Conservation (phyloP, 2,329 filamentous ascomycete genomes). For the Ilyonectria sp. region DNA sequence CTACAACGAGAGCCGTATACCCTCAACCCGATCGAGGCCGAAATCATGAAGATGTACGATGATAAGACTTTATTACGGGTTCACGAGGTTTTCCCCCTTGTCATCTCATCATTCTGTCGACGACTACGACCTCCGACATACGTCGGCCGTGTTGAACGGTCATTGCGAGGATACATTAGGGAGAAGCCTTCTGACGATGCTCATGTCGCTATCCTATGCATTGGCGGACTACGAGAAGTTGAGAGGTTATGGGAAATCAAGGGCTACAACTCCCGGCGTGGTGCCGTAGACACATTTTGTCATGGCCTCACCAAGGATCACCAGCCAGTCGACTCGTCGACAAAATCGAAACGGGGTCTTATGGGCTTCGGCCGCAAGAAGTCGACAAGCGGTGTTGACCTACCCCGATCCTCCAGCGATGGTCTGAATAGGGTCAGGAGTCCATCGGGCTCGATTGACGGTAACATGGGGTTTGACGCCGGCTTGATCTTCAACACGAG, state of each 20-base stretch:
- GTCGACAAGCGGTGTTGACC: slow-evolving; percentile 56
- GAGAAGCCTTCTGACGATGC: slow-evolving; percentile 75
- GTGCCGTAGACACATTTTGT: slow-evolving; percentile 74
- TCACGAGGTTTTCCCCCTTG: slow-evolving; percentile 75
- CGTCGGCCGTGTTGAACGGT: slow-evolving; percentile 73
- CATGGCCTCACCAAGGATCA: slow-evolving; percentile 63
- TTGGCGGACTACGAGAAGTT: slow-evolving; percentile 75
- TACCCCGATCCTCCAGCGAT: slow-evolving; percentile 45
- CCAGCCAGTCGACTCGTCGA: slow-evolving; percentile 52
- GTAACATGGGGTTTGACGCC: slow-evolving; percentile 49
- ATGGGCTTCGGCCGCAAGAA: slow-evolving; percentile 72
- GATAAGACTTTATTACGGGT: slow-evolving; percentile 74
- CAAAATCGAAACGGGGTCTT: slow-evolving; percentile 68
- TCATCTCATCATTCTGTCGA: slow-evolving; percentile 76
- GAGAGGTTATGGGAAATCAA: slow-evolving; percentile 77
- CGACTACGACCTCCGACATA: slow-evolving; percentile 76
- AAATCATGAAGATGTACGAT: slow-evolving; percentile 77
- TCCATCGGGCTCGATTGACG: slow-evolving; percentile 51
- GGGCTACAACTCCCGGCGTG: slow-evolving; percentile 73
- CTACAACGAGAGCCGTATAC: slow-evolving; percentile 69
- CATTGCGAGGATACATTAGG: slow-evolving; percentile 74
- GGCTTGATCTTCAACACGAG: slow-evolving; percentile 72
- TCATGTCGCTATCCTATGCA: slow-evolving; percentile 71
- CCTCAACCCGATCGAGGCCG: slow-evolving; percentile 72
- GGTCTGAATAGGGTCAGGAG: slow-evolving; percentile 46